Evolutionary conservation across 176 grass and related monocot genomes (phyloP).

Genomic region (Chloris gayana): DNA sequence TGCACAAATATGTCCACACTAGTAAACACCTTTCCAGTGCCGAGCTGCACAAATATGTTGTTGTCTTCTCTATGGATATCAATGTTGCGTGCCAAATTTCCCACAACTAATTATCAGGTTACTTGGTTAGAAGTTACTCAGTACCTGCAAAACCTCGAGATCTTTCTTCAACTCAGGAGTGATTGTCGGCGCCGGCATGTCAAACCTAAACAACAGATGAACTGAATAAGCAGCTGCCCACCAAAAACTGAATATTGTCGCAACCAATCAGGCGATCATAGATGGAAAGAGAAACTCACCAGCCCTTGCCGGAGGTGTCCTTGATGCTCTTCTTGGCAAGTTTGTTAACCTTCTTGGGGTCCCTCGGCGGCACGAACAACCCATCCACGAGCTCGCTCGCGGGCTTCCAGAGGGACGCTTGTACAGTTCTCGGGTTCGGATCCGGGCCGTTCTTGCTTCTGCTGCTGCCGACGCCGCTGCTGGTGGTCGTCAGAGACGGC

Average conservation of each 20-base stretch:
- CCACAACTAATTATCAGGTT: no score
- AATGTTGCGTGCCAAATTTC: background rate
- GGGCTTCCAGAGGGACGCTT: slow-evolving; percentile 56
- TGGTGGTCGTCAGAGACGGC: slow-evolving; percentile 30
- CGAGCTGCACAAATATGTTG: background rate
- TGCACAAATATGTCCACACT: background rate
- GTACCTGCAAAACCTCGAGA: slow-evolving; percentile 86
- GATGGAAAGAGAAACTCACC: slow-evolving; percentile 74
- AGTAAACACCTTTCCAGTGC: background rate
- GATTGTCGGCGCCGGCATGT: slow-evolving; percentile 87
- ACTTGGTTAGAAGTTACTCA: background rate
- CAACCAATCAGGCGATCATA: background rate
- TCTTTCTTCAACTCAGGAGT: slow-evolving; percentile 93
- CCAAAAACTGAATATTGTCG: background rate
- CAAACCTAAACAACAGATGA: slow-evolving; percentile 65
- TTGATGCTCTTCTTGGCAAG: slow-evolving; percentile 69
- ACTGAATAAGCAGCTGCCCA: background rate
- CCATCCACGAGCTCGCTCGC: slow-evolving; percentile 66
- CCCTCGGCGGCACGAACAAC: slow-evolving; percentile 76
- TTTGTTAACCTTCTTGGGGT: slow-evolving; percentile 76
- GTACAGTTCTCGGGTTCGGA: slow-evolving; percentile 17
- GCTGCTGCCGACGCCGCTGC: background rate
- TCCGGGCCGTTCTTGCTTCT: slow-evolving; percentile 36
- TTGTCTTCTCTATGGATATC: background rate
- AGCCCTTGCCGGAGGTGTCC: slow-evolving; percentile 79